These are phyloP conservation scores for Balansia obtecta DNA, from an alignment of 2,329 filamentous ascomycete species.

Conservation along the genomic window DNA sequence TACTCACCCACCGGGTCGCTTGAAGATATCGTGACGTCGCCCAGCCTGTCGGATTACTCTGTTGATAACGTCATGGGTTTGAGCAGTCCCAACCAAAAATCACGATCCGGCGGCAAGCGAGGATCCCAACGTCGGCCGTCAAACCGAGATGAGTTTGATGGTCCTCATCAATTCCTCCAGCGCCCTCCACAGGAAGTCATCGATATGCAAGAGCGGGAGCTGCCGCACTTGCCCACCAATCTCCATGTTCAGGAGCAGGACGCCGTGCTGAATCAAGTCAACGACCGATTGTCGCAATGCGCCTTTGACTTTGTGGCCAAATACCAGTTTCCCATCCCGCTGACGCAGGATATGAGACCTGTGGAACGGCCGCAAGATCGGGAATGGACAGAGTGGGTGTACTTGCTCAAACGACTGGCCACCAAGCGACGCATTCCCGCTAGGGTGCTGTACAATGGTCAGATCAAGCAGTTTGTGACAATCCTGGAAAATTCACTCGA, in stretches of 20 bases:
- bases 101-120: slow-evolving; percentile 34
- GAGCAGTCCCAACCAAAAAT: slow-evolving; percentile 27
- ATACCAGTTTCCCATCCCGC: slow-evolving; percentile 79
- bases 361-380: slow-evolving; percentile 63
- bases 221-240: slow-evolving; percentile 73
- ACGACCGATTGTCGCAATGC: slow-evolving; percentile 73
- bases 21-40: slow-evolving; percentile 45
- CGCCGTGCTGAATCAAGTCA: slow-evolving; percentile 65
- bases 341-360: slow-evolving; percentile 71
- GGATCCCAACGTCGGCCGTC: slow-evolving; percentile 56
- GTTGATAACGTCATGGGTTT: slow-evolving; percentile 36
- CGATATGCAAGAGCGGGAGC: slow-evolving; percentile 65
- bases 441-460: slow-evolving; percentile 72
- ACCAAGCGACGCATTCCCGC: slow-evolving; percentile 79
- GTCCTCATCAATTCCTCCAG: slow-evolving; percentile 70
- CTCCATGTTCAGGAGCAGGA: slow-evolving; percentile 77
- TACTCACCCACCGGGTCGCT: slow-evolving; percentile 46
- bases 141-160: slow-evolving; percentile 82
- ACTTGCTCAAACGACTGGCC: slow-evolving; percentile 71
- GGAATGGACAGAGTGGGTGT: slow-evolving; percentile 89
- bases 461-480: slow-evolving; percentile 85
- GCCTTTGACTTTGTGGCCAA: slow-evolving; percentile 85
- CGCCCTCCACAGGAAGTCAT: slow-evolving; percentile 58
- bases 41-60: slow-evolving; percentile 48
- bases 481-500: slow-evolving; percentile 80